phyloP scores from a whole-genome alignment of 306 rosid species.

The Malus sieversii region DNA sequence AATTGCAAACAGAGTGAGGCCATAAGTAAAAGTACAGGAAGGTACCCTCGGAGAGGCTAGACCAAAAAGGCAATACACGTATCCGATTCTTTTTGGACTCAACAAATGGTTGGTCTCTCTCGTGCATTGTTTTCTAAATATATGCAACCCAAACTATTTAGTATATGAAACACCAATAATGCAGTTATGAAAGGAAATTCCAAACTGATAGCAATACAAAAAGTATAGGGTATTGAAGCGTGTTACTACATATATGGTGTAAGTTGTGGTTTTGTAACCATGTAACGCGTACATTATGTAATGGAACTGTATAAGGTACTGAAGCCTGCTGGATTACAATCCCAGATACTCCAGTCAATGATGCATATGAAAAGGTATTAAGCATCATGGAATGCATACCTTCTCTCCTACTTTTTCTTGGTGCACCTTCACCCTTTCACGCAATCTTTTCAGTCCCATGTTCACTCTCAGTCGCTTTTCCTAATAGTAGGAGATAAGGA shows the following conservation, averaged over 20 bases:
- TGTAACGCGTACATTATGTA: too few species aligned
- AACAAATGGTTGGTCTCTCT: background rate
- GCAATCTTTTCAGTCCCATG: slow-evolving; percentile 79
- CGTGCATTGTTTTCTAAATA: background rate
- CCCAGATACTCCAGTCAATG: background rate
- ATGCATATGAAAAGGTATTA: background rate
- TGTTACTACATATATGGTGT: background rate
- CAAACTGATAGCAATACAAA: background rate
- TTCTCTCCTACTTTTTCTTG: slow-evolving; percentile 92
- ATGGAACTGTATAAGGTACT: too few species aligned
- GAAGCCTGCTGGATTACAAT: background rate
- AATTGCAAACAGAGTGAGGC: background rate
- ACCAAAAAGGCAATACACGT: background rate
- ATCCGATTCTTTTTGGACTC: background rate
- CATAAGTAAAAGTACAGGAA: background rate
- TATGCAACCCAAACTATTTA: background rate
- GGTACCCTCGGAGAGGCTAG: background rate
- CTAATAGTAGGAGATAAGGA: slow-evolving; percentile 21
- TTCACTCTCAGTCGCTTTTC: slow-evolving; percentile 91
- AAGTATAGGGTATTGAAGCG: background rate
- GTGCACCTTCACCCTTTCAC: slow-evolving; percentile 91
- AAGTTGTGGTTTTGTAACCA: too few species aligned
- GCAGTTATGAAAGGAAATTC: background rate
- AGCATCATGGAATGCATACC: slow-evolving; percentile 32
- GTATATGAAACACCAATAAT: background rate